Base-by-base conservation (phyloP, 805 yeast species). In the Ogataea glucozyma region DNA sequence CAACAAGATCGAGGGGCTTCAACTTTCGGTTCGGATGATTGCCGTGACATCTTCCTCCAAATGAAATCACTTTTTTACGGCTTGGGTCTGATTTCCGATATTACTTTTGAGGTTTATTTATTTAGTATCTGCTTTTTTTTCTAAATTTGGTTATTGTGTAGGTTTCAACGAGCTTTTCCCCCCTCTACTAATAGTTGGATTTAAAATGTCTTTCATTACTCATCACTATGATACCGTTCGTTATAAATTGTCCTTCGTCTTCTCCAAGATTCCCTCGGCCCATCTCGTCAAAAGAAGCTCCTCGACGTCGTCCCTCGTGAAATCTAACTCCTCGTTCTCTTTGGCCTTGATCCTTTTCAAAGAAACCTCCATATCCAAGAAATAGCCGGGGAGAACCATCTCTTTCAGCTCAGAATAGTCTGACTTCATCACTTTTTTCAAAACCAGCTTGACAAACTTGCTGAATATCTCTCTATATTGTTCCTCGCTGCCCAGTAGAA, bases 261-360 rank as follows among this genome's bases (percentile, higher is more conserved):
- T 45, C 19, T 47, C 51, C n/a, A 65, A 35, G 51, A 64, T 57
- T 3, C 64, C 61, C 39, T 67, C 78, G 1, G 77, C 72, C 81
- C 81, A 76, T 47, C 79, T 61, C 20, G 71, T 70, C 38, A 75
- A 46, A 30, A 76, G 49, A 14, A 76, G 49, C 48, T 74, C 76
- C 49, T 76, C 81, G 9, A 62, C 51, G 26, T 62, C 64, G 44
- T 64, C 68, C 19, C 65, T 51, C 13, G 51, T 30, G 17, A 39
- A 22, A 9, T 30, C 38, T 8, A 31, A 35, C 11, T 35, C 16
- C 2, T 27, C 39, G 3, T 44, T 27, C 6, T 43, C 33, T 17
- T 33, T 39, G 13, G 40, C 39, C 38, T 44, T 49, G 4, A 40
- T 22, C 7, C 41, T 37, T 1, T 26, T 24, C 23, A 53, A 33